phyloP scores from a whole-genome alignment of 345 rosid species.

The Geranium rotundifolium region DNA sequence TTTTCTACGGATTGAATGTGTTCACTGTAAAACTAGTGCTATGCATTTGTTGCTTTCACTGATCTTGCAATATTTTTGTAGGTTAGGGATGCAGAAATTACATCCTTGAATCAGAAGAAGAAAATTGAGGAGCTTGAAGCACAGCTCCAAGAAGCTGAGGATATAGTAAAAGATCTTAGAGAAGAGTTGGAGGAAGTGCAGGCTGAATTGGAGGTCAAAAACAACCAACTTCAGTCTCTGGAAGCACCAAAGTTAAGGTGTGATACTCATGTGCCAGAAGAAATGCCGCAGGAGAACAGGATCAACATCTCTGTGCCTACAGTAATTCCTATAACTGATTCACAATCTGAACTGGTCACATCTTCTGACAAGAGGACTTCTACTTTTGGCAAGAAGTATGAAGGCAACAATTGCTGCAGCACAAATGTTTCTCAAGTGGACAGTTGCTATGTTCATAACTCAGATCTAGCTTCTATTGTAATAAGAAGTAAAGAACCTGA shows the following conservation, averaged over 20 bases:
- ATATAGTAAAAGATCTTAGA: conserved; percentile 71
- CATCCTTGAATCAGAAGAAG: conserved; percentile 35
- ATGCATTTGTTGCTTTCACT: background rate
- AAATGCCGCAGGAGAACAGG: conserved; percentile 19
- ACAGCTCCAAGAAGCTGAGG: conserved; percentile 84
- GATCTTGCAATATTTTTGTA: conserved; percentile 16
- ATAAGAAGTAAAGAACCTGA: conserved; percentile 55
- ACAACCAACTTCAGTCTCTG: conserved; percentile 16
- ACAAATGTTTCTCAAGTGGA: conserved; percentile 25
- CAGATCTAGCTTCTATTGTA: conserved; percentile 57
- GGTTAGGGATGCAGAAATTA: conserved; percentile 61
- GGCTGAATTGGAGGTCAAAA: conserved; percentile 39
- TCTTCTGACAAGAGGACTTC: conserved; percentile 23
- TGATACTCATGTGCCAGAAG: conserved; percentile 13
- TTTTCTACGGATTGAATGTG: background rate
- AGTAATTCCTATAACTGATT: conserved; percentile 23
- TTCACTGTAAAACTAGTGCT: background rate
- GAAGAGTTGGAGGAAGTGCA: conserved; percentile 53
- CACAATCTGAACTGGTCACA: conserved; percentile 14
- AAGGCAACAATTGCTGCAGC: conserved; percentile 22
- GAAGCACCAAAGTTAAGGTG: conserved; percentile 9
- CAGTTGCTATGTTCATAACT: conserved; percentile 33
- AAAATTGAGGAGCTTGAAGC: conserved; percentile 82
- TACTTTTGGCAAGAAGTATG: conserved; percentile 16
- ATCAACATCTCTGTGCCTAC: conserved; percentile 15